Base-by-base conservation (phyloP, 108 stramenopile genomes). In the Epithemia pelagica region DNA sequence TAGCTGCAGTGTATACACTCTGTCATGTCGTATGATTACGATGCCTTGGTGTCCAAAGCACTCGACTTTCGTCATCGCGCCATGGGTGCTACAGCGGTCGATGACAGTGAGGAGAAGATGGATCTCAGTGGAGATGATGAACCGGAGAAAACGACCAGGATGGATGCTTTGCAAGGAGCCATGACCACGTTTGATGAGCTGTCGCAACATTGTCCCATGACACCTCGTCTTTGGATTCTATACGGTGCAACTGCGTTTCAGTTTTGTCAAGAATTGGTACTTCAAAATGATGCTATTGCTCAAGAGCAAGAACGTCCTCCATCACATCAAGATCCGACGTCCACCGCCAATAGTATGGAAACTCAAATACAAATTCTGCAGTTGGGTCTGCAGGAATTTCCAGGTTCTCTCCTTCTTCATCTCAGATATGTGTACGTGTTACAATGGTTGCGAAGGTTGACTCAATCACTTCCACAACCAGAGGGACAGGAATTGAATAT, bases 151-250 rank as follows among this genome's bases (percentile, higher is more conserved):
- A 56, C 1, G 61, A 73, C 21, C 27, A n/a, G n/a, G n/a, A n/a
- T n/a, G n/a, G 59, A 66, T 1, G 59, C 58, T 55, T 57, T 76
- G 59, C 68, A 76, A 28, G 23, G 59, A 22, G 63, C 68, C 26
- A 73, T 79, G 21, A 69, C 77, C 32, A 29, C 54, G 1, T 78
- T 82, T 33, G 58, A 60, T 21, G 59, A 32, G 20, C 64, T 87
- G 24, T 67, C 65, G 24, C 30, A 55, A 54, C 74, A 85, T 64
- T 94, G 92, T 64, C 88, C 87, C 73, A 89, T 94, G 89, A 90
- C 92, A 22, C 92, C 92, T 24, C 66, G 88, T 31, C 64, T 94
- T 20, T 94, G 92, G 92, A 91, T 94, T 71, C 92, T 91, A 65
- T 91, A 94, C 68, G 86, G 84, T 2, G 31, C 71, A 5, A 89